phyloP scores from a whole-genome alignment of 1,284 basidiomycete genomes.

The Wallemia ichthyophaga region DNA sequence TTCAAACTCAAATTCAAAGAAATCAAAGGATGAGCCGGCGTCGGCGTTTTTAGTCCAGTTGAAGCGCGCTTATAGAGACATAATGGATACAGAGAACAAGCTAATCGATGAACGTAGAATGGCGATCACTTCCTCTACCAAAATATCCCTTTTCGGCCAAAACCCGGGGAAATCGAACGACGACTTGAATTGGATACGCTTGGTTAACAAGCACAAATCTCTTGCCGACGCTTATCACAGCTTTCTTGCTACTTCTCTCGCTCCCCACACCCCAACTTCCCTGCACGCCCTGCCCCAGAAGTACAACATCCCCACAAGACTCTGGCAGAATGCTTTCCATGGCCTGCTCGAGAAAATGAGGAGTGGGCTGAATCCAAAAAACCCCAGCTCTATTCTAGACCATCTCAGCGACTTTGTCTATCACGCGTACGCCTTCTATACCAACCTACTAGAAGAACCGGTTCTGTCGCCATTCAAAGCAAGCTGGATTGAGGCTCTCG shows the following conservation, averaged over 20 bases:
- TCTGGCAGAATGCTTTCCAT: slow-evolving; percentile 80
- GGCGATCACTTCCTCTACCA: not conserved
- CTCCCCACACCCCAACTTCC: slow-evolving; percentile 58
- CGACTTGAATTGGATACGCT: not conserved
- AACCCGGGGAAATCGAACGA: not conserved
- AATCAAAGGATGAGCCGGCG: not conserved
- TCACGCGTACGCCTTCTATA: slow-evolving; percentile 81
- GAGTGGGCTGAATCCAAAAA: slow-evolving; percentile 20
- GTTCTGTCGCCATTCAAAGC: slow-evolving; percentile 36
- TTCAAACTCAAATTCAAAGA: not conserved
- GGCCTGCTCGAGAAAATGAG: slow-evolving; percentile 66
- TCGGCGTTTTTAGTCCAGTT: not conserved
- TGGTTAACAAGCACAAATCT: slow-evolving; percentile 1
- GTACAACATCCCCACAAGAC: slow-evolving; percentile 74
- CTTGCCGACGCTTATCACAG: slow-evolving; percentile 67
- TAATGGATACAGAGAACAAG: not conserved
- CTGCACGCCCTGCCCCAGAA: slow-evolving; percentile 63
- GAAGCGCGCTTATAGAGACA: not conserved
- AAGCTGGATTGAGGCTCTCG: slow-evolving; percentile 82
- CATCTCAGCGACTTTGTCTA: slow-evolving; percentile 73
- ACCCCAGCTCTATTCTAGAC: slow-evolving; percentile 20
- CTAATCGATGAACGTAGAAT: not conserved
- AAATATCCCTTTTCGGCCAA: not conserved
- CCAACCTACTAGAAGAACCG: slow-evolving; percentile 56
- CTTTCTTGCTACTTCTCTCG: slow-evolving; percentile 53